Evolutionary conservation across 768 basidiomycete genomes (phyloP).

Genomic region (Lentinula guzmanii): DNA sequence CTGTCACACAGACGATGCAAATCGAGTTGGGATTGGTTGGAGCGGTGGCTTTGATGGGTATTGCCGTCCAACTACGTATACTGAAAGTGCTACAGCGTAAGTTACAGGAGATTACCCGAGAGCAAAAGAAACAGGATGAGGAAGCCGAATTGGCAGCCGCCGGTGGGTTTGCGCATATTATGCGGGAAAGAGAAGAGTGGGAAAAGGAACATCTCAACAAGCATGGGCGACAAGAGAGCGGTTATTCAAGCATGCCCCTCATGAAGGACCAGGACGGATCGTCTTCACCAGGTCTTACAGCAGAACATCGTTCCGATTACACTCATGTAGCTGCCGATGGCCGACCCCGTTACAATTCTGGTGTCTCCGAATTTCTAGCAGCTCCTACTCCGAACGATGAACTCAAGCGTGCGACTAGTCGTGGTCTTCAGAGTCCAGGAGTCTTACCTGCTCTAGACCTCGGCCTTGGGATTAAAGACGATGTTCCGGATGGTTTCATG

Average conservation of each 20-base stretch:
- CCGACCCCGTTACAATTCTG: slow-evolving; percentile 58
- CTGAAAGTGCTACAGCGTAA: slow-evolving; percentile 75
- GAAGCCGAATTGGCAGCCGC: slow-evolving; percentile 75
- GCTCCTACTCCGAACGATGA: slow-evolving; percentile 61
- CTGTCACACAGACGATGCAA: slow-evolving; percentile 85
- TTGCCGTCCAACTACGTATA: slow-evolving; percentile 86
- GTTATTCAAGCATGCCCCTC: slow-evolving; percentile 55
- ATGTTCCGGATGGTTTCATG: slow-evolving; percentile 71
- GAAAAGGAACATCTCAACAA: slow-evolving; percentile 75
- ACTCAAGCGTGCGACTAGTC: slow-evolving; percentile 37
- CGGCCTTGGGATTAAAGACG: slow-evolving; percentile 65
- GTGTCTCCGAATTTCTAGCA: slow-evolving; percentile 68
- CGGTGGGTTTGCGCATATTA: slow-evolving; percentile 55
- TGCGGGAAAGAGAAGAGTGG: slow-evolving; percentile 77
- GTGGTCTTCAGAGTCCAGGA: slow-evolving; percentile 45
- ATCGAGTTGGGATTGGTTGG: slow-evolving; percentile 89
- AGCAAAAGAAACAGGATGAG: slow-evolving; percentile 64
- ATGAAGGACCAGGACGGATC: slow-evolving; percentile 57
- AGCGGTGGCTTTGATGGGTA: slow-evolving; percentile 79
- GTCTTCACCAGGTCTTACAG: slow-evolving; percentile 35
- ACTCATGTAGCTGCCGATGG: slow-evolving; percentile 39
- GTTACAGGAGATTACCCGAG: slow-evolving; percentile 72
- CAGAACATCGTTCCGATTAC: slow-evolving; percentile 42
- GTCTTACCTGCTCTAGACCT: slow-evolving; percentile 70
- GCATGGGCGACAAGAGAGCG: slow-evolving; percentile 60